Base-by-base conservation (phyloP, 805 yeast species). In the Barnettozyma vustinii region DNA sequence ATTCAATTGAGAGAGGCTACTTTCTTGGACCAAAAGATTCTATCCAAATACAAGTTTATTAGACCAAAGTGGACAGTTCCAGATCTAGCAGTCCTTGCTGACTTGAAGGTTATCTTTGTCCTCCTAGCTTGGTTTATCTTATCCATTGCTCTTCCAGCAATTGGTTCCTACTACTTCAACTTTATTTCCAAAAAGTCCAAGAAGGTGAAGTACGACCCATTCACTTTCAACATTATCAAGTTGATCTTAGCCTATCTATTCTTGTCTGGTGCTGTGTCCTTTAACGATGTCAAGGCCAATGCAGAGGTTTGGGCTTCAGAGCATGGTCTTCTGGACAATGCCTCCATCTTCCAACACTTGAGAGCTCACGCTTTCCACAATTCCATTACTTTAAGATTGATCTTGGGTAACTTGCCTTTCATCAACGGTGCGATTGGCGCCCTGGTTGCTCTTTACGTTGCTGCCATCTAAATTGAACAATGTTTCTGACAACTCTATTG, bases 141-240 rank as follows among this genome's bases (percentile, higher is more conserved):
- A 16, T 47, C 58, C 8, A 32, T 55, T 45, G 26, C 53, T 18
- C n/a, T 57, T 7, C 69, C 68, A 40, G 23, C 48, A 13, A 42
- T 60, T 36, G 52, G 58, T 37, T 51, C 64, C 25, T 64, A 58
- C 49, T 64, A 63, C 55, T 51, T 65, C 47, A 65, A 65, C 52
- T 65, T 64, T 37, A 55, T 57, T 36, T 52, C 52, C 16, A 57
- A 60, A 49, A 61, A 59, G 49, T 51, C 50, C 16, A 56, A 51
- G 39, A 68, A 76, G 63, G 64, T 67, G 60, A 64, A 58, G 44
- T 72, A 61, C 62, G 87, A 81, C 61, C 84, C 86, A 39, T 71
- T 80, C 53, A 65, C 73, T 44, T 79, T 76, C 62, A 75, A 75
- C 49, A 62, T 80, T 55, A 52, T 70, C 46, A 79, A 79, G 60